Percentiles rank a stretch among this genome's conserved stretches.
phyloP scores from a whole-genome alignment of 345 rosid genomes.

The Isatis tinctoria region DNA sequence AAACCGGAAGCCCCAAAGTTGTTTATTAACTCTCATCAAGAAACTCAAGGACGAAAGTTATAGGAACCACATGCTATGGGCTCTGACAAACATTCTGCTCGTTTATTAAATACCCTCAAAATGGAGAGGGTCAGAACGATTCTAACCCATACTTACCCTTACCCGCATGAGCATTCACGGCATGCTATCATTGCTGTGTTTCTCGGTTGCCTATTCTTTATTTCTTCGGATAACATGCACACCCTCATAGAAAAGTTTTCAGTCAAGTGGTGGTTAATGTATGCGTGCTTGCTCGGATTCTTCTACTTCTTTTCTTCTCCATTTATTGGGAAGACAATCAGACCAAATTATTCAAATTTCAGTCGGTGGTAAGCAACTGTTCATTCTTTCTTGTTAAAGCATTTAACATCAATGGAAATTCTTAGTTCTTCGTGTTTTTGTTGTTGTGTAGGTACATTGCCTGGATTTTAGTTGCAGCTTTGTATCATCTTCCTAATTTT shows the following conservation, averaged over 20 bases:
- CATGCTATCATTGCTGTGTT: slow-evolving; percentile 94
- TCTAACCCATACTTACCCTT: slow-evolving; percentile 78
- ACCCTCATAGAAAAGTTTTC: slow-evolving; percentile 83
- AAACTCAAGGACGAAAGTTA: neutral
- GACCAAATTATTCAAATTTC: slow-evolving; percentile 94
- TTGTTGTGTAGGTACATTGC: slow-evolving; percentile 73
- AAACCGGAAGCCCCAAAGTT: neutral
- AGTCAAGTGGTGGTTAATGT: slow-evolving; percentile 99
- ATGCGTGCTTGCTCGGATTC: slow-evolving; percentile 95
- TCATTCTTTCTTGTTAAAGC: neutral
- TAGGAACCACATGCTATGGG: slow-evolving; percentile 39
- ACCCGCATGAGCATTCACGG: slow-evolving; percentile 97
- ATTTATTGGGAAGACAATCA: slow-evolving; percentile 89
- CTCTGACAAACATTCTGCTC: slow-evolving; percentile 46
- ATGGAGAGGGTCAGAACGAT: slow-evolving; percentile 95
- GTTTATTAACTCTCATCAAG: slow-evolving; percentile 8
- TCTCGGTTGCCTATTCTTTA: slow-evolving; percentile 91
- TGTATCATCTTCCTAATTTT: slow-evolving; percentile 99
- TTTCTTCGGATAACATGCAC: slow-evolving; percentile 95
- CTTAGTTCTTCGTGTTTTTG: neutral
- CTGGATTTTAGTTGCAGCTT: slow-evolving; percentile 96
- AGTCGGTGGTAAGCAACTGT: slow-evolving; percentile 76
- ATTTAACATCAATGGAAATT: neutral
- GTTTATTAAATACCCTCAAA: slow-evolving; percentile 52
- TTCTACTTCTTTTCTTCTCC: slow-evolving; percentile 99